A percentile compares a stretch with the other conserved stretches of the same genome.
Evolutionary conservation across 1,284 basidiomycete genomes (phyloP).

Genomic region (Papiliotrema laurentii): DNA sequence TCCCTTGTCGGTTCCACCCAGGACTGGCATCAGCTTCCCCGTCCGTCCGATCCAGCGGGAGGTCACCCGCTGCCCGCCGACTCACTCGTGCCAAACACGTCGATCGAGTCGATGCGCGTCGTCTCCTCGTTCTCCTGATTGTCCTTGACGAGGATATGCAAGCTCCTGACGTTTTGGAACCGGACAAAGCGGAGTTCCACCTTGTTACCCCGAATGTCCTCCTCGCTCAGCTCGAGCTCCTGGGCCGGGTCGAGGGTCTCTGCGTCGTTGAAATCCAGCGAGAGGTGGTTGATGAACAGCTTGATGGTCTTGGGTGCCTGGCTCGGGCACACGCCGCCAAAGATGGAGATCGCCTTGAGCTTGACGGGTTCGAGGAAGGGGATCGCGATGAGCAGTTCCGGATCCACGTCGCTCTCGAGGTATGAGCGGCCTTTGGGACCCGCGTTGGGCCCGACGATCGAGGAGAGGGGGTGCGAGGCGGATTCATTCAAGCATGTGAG

Average conservation of each 20-base stretch:
- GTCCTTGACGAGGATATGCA: slow-evolving; percentile 71
- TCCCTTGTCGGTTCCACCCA: slow-evolving; percentile 3
- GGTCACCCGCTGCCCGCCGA: too few relatives aligned
- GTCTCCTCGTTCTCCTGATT: slow-evolving; percentile 70
- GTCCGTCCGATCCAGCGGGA: not conserved
- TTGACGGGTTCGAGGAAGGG: slow-evolving; percentile 74
- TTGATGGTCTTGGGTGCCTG: slow-evolving; percentile 62
- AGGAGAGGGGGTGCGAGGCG: slow-evolving; percentile 57
- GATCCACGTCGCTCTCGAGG: slow-evolving; percentile 70
- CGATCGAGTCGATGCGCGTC: slow-evolving; percentile 71
- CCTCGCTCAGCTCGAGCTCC: slow-evolving; percentile 43
- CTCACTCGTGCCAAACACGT: slow-evolving; percentile 58
- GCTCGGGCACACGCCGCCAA: slow-evolving; percentile 49
- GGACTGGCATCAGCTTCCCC: not conserved
- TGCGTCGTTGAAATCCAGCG: slow-evolving; percentile 60
- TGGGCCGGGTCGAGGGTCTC: slow-evolving; percentile 44
- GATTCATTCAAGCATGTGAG: slow-evolving; percentile 74
- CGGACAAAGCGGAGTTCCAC: slow-evolving; percentile 66
- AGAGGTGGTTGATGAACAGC: slow-evolving; percentile 62
- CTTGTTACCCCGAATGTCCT: slow-evolving; percentile 54
- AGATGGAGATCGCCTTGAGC: slow-evolving; percentile 64
- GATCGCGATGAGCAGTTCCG: slow-evolving; percentile 66
- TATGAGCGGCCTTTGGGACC: slow-evolving; percentile 54
- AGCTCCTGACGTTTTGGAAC: slow-evolving; percentile 69
- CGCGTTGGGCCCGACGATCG: slow-evolving; percentile 55